These are phyloP conservation scores for Exophiala oligosperma DNA, from an alignment of 2,329 filamentous ascomycete species.

Conservation along the genomic window DNA sequence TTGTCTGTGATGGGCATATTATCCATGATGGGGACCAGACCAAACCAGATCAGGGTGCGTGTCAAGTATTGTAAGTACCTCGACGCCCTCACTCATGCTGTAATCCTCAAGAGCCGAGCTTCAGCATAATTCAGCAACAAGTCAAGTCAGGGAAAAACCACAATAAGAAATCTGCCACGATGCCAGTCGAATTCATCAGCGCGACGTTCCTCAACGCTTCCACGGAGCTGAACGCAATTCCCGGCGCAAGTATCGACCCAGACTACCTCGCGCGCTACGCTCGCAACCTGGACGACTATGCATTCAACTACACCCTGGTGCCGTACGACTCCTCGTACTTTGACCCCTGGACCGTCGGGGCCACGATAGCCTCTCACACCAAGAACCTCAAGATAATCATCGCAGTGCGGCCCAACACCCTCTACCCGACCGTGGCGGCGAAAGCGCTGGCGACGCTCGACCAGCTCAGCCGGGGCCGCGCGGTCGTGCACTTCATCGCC, in stretches of 20 bases:
- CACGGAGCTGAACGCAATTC: conserved; percentile 56
- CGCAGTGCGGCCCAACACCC: conserved; percentile 61
- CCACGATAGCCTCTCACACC: conserved; percentile 57
- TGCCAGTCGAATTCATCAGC: conserved; percentile 58
- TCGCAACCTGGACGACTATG: conserved; percentile 59
- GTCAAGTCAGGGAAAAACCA: too few species aligned
- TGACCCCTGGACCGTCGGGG: conserved; percentile 60
- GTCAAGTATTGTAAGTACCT: too few species aligned
- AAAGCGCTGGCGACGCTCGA: conserved; percentile 63
- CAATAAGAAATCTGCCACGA: neutral
- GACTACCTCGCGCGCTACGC: conserved; percentile 59
- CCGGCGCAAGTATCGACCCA: conserved; percentile 54
- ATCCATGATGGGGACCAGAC: too few species aligned
- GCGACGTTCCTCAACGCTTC: conserved; percentile 59
- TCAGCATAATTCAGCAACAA: too few species aligned
- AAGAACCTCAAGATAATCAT: conserved; percentile 63
- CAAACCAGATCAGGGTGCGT: too few species aligned
- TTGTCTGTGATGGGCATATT: too few species aligned
- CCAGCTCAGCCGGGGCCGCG: conserved; percentile 58
- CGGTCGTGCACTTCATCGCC: conserved; percentile 64
- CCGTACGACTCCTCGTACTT: conserved; percentile 58
- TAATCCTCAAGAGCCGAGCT: too few species aligned
- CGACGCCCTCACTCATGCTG: too few species aligned
- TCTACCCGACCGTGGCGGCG: conserved; percentile 63
- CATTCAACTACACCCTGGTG: conserved; percentile 62